These are phyloP conservation scores for Calendula officinalis DNA, from an alignment of 129 eudicot genomes.

Conservation along the genomic window DNA sequence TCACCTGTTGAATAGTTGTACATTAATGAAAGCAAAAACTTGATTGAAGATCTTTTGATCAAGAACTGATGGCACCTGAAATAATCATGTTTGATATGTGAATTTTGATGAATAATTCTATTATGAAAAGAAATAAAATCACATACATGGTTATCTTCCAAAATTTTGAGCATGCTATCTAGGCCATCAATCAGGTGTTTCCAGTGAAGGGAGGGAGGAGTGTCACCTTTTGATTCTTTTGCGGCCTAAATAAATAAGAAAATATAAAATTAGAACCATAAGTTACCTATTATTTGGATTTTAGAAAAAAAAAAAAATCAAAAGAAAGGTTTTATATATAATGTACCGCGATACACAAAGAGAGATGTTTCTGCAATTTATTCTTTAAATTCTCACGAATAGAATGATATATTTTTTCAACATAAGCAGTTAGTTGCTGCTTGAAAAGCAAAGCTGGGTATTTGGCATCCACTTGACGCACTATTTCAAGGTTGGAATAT, in stretches of 20 bases:
- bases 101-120: background rate
- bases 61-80: slow-evolving; percentile 81
- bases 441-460: slow-evolving; percentile 95
- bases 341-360: slow-evolving; percentile 65
- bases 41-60: slow-evolving; percentile 65
- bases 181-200: slow-evolving; percentile 48
- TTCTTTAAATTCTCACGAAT: slow-evolving; percentile 74
- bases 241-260: slow-evolving; percentile 37
- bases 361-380: slow-evolving; percentile 50
- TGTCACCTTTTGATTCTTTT: slow-evolving; percentile 28
- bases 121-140: background rate
- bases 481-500: slow-evolving; percentile 47
- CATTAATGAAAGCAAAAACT: slow-evolving; percentile 64
- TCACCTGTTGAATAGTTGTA: slow-evolving; percentile 81
- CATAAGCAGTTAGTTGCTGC: slow-evolving; percentile 89
- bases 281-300: slow-evolving; percentile 7
- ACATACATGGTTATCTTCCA: slow-evolving; percentile 70
- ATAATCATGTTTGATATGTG: slow-evolving; percentile 21
- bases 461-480: slow-evolving; percentile 79
- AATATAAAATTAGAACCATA: slow-evolving; percentile 18
- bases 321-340: background rate
- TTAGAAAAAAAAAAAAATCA: background rate
- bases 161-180: slow-evolving; percentile 48
- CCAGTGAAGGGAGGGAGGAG: slow-evolving; percentile 63
- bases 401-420: slow-evolving; percentile 79